Conservation (phyloP, 768 basidiomycete species). For the Panellus pusillus region DNA sequence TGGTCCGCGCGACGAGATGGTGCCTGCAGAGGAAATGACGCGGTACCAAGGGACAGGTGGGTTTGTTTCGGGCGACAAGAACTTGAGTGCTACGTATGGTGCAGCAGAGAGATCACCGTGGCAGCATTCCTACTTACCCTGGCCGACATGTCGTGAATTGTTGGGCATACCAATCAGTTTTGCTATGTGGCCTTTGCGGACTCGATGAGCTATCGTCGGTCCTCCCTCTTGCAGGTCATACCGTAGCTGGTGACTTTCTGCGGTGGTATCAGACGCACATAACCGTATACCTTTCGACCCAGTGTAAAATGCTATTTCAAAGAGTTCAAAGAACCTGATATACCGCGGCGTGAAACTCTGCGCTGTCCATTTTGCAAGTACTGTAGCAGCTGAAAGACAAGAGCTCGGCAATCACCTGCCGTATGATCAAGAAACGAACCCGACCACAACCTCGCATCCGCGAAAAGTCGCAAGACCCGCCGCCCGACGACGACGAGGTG, state of each 20-base stretch:
- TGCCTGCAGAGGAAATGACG: conserved; percentile 68
- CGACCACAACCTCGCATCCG: conserved; percentile 63
- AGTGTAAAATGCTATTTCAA: neutral
- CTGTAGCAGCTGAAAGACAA: too few relatives aligned
- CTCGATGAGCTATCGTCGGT: neutral
- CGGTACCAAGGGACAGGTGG: conserved; percentile 84
- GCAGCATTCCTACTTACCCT: conserved; percentile 48
- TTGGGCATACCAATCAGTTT: conserved; percentile 78
- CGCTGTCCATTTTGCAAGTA: conserved; percentile 46
- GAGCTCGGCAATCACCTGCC: neutral
- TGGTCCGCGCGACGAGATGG: conserved; percentile 81
- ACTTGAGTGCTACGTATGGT: conserved; percentile 67
- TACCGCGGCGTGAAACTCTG: conserved; percentile 61
- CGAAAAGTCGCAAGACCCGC: conserved; percentile 47
- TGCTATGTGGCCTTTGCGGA: conserved; percentile 66
- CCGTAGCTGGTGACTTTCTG: conserved; percentile 77
- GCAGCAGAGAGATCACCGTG: neutral
- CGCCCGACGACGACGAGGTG: conserved; percentile 37
- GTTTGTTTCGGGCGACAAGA: conserved; percentile 54
- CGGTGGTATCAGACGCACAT: conserved; percentile 67
- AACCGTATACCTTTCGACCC: conserved; percentile 61
- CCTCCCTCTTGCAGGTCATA: conserved; percentile 26
- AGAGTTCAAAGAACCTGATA: conserved; percentile 26
- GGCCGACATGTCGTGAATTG: conserved; percentile 80
- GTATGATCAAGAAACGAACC: conserved; percentile 73